phyloP scores from a whole-genome alignment of 495 filamentous ascomycete genomes.

The Barbatosphaeria neglecta region DNA sequence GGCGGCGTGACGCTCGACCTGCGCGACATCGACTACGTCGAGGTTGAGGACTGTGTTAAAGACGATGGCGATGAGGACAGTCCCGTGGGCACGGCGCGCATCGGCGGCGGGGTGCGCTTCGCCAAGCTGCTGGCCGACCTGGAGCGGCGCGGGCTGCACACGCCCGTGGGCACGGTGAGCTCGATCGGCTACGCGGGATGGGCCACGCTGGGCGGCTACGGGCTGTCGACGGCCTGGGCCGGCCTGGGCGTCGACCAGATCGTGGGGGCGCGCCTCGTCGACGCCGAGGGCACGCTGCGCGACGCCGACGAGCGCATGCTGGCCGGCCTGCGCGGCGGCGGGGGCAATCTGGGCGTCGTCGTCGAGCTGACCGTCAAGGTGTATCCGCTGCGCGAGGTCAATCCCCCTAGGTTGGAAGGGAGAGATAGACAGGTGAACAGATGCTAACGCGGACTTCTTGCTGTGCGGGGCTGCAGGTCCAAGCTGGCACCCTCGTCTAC shows the following conservation, averaged over 20 bases:
- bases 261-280: slow-evolving; percentile 24
- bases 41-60: no score
- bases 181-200: slow-evolving; percentile 26
- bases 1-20: slow-evolving; percentile 25
- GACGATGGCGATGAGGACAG: no score
- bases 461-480: slow-evolving; percentile 15
- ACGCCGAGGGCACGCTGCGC: slow-evolving; percentile 19
- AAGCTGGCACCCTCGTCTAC: slow-evolving; percentile 23
- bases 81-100: slow-evolving; percentile 15
- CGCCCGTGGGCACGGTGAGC: slow-evolving; percentile 15
- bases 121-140: slow-evolving; percentile 15
- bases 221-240: slow-evolving; percentile 16
- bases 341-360: slow-evolving; percentile 29
- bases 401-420: no score
- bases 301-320: slow-evolving; percentile 22
- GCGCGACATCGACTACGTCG: slow-evolving; percentile 23
- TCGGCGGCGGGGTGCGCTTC: slow-evolving; percentile 27
- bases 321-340: slow-evolving; percentile 25
- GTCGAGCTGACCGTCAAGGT: slow-evolving; percentile 25
- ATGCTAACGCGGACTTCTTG: no score
- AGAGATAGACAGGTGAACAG: no score
- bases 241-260: slow-evolving; percentile 31
- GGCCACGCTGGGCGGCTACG: slow-evolving; percentile 28
- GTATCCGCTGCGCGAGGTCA: slow-evolving; percentile 21
- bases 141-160: slow-evolving; percentile 16